These are phyloP conservation scores for Botrytis deweyae DNA, from an alignment of 2,329 filamentous ascomycete species.

Conservation along the genomic window DNA sequence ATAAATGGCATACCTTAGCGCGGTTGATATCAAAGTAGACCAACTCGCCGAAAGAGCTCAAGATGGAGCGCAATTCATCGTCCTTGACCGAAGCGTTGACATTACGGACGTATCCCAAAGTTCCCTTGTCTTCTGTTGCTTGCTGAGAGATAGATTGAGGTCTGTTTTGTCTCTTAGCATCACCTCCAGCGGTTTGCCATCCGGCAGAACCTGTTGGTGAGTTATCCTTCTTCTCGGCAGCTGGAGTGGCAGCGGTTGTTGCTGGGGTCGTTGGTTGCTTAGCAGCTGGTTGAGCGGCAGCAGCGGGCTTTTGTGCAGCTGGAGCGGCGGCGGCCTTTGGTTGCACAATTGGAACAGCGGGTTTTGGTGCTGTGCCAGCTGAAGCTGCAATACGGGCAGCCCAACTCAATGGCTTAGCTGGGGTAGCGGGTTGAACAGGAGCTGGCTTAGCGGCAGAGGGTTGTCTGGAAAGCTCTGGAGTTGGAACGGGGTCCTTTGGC, in stretches of 20 bases:
- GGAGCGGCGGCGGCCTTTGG: constrained; percentile 58
- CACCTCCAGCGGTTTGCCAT: constrained; percentile 82
- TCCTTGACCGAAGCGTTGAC: constrained; percentile 85
- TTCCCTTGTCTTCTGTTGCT: constrained; percentile 68
- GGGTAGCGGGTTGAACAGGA: constrained; percentile 37
- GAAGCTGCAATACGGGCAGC: constrained; percentile 66
- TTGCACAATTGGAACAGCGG: constrained; percentile 48
- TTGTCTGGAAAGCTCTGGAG: constrained; percentile 42
- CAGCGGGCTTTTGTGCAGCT: constrained; percentile 48
- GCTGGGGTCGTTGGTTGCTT: constrained; percentile 38
- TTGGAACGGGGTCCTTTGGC: constrained; percentile 62
- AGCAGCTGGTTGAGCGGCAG: constrained; percentile 40
- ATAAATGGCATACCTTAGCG: constrained; percentile 66
- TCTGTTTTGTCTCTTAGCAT: constrained; percentile 78
- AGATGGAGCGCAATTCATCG: constrained; percentile 65
- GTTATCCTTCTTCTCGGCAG: constrained; percentile 39
- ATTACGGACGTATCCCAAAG: constrained; percentile 91
- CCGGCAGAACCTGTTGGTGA: constrained; percentile 47
- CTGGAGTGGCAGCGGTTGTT: constrained; percentile 50
- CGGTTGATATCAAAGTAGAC: constrained; percentile 76
- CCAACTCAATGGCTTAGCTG: constrained; percentile 69
- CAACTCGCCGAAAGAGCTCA: constrained; percentile 71
- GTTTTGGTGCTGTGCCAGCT: constrained; percentile 53
- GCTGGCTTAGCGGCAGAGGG: constrained; percentile 53
- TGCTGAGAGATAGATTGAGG: constrained; percentile 61